Conservation (phyloP, 1,284 basidiomycete genomes). For the Earliella scabrosa region DNA sequence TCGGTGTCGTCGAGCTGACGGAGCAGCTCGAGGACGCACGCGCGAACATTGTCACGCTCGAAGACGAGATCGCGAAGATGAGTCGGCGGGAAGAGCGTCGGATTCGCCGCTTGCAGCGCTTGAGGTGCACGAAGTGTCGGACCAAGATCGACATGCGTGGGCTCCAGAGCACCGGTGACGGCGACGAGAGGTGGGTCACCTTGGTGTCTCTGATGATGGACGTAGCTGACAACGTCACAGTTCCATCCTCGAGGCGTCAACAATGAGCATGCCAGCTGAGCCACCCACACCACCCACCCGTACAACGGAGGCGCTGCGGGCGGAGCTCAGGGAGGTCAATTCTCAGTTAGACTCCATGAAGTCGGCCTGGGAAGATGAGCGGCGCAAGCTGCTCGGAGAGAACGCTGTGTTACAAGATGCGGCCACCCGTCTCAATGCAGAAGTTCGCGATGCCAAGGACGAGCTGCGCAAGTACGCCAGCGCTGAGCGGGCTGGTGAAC, state of each 20-base stretch:
- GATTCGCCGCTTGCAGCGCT: conserved; percentile 56
- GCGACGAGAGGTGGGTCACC: conserved; percentile 64
- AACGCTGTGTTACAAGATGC: conserved; percentile 73
- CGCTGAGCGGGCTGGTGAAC: conserved; percentile 51
- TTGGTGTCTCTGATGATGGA: background rate
- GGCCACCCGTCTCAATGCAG: conserved; percentile 62
- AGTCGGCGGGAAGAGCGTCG: conserved; percentile 68
- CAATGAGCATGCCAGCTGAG: conserved; percentile 51
- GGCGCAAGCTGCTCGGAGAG: conserved; percentile 62
- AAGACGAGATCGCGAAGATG: conserved; percentile 69
- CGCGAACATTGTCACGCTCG: conserved; percentile 54
- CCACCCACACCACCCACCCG: conserved; percentile 68
- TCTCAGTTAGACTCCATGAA: conserved; percentile 64
- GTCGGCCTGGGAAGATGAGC: conserved; percentile 70
- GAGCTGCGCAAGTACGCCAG: conserved; percentile 58
- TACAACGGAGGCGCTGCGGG: conserved; percentile 62
- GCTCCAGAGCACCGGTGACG: conserved; percentile 41
- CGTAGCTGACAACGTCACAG: conserved; percentile 37
- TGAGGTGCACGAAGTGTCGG: conserved; percentile 67
- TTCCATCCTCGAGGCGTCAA: conserved; percentile 52
- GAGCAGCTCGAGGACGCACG: conserved; percentile 74
- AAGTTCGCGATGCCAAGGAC: conserved; percentile 60
- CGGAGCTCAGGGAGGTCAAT: conserved; percentile 63
- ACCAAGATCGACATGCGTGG: conserved; percentile 58
- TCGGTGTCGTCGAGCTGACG: conserved; percentile 70